Evolutionary conservation across 2,329 filamentous ascomycete genomes (phyloP), one percentile per base, ranked within the genome.

Genomic region (Pyrenochaeta sp.): DNA sequence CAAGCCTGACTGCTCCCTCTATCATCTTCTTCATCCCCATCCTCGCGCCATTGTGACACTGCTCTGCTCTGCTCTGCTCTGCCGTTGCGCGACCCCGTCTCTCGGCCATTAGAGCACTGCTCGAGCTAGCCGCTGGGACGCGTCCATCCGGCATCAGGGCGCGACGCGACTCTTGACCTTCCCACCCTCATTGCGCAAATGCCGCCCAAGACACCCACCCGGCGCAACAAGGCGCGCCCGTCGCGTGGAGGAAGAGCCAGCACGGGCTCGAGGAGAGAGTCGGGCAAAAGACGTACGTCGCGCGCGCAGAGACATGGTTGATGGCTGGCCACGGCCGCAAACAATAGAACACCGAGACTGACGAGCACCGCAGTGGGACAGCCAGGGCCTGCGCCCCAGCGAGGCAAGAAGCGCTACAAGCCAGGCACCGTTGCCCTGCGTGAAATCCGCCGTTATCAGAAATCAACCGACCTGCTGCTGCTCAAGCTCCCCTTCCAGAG

Each of bases 401-500:
- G 61, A 24, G 61, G 61, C n/a, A 67, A 65, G 45, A 60, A 61
- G 31, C 65, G 76, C 23, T 79, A 78, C 58, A 77, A 74, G 63
- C 71, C 72, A 61, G 84, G 84, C 83, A 96, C 94, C 72, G 89
- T 96, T 79, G 93, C 93, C 83, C 88, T 97, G 69, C 90, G 91
- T 84, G 94, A 99, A 81, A 99, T 99, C 69, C 88, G 93, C 82
- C 88, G 89, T 72, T 97, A 97, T 83, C 93, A 97, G 81, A 96
- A 96, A 81, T 90, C 88, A 57, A 96, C 93, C 37, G 92, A 97
- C 80, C 86, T 99, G 37, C 81, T 99, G 66, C 91, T 99, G 78
- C 87, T 90, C 78, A 97, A 96, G 83, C 87, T 96, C 55, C 94
- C 94, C 51, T 99, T 99, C 83, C 90, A 96, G 81, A 89, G 94